phyloP scores from a whole-genome alignment of 768 basidiomycete species.

The Floccularia luteovirens region DNA sequence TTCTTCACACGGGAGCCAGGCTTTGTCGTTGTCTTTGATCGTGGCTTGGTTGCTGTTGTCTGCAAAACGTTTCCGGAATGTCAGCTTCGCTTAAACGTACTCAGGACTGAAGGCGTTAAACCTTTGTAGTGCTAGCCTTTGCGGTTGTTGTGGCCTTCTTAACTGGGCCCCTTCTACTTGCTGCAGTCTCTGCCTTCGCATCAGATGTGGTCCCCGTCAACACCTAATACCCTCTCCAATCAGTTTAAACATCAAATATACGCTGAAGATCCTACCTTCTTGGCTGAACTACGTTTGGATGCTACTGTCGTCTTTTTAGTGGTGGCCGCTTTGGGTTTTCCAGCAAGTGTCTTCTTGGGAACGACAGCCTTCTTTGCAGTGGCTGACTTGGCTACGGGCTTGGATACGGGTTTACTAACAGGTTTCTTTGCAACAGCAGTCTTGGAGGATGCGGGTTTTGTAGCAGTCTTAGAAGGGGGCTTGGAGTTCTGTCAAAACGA shows the following conservation, averaged over 20 bases:
- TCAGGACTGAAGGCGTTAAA: not conserved
- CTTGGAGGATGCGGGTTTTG: conserved; percentile 17
- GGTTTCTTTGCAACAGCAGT: conserved; percentile 15
- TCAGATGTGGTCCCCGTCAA: conserved; percentile 41
- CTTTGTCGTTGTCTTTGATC: conserved; percentile 8
- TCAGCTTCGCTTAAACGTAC: not conserved
- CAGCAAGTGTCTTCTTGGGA: conserved; percentile 16
- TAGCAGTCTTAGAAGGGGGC: conserved; percentile 30
- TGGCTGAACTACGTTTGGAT: conserved; percentile 46
- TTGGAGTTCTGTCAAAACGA: conserved; percentile 34
- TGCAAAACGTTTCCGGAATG: too few species aligned
- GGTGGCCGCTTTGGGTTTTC: conserved; percentile 15
- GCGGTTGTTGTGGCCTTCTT: conserved; percentile 26
- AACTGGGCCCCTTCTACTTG: conserved; percentile 25
- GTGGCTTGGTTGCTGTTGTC: not conserved
- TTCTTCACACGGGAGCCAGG: conserved; percentile 21
- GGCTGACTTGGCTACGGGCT: conserved; percentile 22
- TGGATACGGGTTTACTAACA: conserved; percentile 19
- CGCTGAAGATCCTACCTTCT: conserved; percentile 42
- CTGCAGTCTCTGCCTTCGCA: conserved; percentile 30
- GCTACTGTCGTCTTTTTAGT: conserved; percentile 31
- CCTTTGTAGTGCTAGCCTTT: conserved; percentile 23
- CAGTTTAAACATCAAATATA: not conserved
- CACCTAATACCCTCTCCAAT: conserved; percentile 23
- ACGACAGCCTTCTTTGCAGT: conserved; percentile 13